phyloP scores from a whole-genome alignment of 768 basidiomycete species.

The Termitomyces sp. region DNA sequence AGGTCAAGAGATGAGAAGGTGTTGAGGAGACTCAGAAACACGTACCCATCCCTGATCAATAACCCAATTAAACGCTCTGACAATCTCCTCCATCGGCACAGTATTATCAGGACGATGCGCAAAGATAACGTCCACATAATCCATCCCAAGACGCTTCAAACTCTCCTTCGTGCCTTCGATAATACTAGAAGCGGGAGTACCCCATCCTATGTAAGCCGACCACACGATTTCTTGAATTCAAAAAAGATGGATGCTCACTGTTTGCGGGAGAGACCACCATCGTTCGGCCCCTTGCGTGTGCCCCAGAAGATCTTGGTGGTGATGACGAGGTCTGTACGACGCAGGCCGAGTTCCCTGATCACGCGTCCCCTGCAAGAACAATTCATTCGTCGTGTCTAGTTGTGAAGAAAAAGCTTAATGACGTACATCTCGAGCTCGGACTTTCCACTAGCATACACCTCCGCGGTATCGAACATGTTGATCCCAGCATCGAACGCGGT shows the following conservation, averaged over 20 bases:
- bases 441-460: conserved; percentile 61
- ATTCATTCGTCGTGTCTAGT: too few species aligned
- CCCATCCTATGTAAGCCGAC: not conserved
- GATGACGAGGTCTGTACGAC: conserved; percentile 67
- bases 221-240: too few species aligned
- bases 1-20: conserved; percentile 4
- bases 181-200: conserved; percentile 38
- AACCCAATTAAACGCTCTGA: conserved; percentile 78
- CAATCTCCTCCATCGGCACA: conserved; percentile 73
- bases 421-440: conserved; percentile 75
- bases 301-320: conserved; percentile 88
- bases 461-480: conserved; percentile 76
- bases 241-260: conserved; percentile 40
- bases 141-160: conserved; percentile 66
- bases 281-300: conserved; percentile 55
- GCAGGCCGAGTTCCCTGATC: conserved; percentile 68
- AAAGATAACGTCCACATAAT: conserved; percentile 74
- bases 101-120: conserved; percentile 66
- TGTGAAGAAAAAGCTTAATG: too few species aligned
- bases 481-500: conserved; percentile 74
- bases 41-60: conserved; percentile 69
- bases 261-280: conserved; percentile 53
- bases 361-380: conserved; percentile 57
- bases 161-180: conserved; percentile 72
- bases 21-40: not conserved